Conservation (phyloP, 1,139 yeast species). For the Zhuliangozyma parablackwelliae region DNA sequence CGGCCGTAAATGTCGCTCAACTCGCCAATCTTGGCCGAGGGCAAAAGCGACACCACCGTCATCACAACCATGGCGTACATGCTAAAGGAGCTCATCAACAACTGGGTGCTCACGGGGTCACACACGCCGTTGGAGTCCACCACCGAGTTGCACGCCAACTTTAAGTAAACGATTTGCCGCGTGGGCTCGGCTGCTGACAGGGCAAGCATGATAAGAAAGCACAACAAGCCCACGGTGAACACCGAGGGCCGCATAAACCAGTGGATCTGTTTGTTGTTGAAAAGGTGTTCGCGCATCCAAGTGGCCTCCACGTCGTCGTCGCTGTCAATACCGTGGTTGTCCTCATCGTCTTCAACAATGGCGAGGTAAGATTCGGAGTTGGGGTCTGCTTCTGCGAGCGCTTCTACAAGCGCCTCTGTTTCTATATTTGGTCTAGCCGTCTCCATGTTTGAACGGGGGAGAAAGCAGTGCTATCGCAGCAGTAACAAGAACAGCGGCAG, state of each 20-base stretch:
- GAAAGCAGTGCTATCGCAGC: too few relatives aligned
- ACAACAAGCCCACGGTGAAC: constrained; percentile 22
- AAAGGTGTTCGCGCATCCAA: constrained; percentile 35
- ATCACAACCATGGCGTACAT: constrained; percentile 18
- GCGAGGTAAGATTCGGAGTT: too few relatives aligned
- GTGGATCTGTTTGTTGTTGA: constrained; percentile 24
- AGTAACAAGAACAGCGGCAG: too few relatives aligned
- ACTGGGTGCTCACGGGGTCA: constrained; percentile 31
- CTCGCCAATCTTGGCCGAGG: constrained; percentile 48
- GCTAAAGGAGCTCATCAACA: constrained; percentile 27
- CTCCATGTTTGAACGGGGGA: too few relatives aligned
- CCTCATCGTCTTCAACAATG: too few relatives aligned
- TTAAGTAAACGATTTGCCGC: constrained; percentile 21
- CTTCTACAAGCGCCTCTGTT: too few relatives aligned
- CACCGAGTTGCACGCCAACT: constrained; percentile 32
- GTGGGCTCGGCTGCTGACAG: constrained; percentile 25
- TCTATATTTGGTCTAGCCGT: too few relatives aligned
- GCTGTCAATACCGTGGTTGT: neutral
- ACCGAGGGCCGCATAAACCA: constrained; percentile 36
- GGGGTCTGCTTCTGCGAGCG: too few relatives aligned
- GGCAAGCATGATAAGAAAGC: constrained; percentile 23
- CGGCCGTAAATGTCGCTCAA: constrained; percentile 65
- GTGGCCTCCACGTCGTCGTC: constrained; percentile 30
- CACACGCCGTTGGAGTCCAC: constrained; percentile 17
- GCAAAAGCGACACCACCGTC: constrained; percentile 26